Evolutionary conservation across 2,329 filamentous ascomycete species (phyloP), one percentile per base, ranked within the genome.

Genomic region (Colletotrichum cereale): DNA sequence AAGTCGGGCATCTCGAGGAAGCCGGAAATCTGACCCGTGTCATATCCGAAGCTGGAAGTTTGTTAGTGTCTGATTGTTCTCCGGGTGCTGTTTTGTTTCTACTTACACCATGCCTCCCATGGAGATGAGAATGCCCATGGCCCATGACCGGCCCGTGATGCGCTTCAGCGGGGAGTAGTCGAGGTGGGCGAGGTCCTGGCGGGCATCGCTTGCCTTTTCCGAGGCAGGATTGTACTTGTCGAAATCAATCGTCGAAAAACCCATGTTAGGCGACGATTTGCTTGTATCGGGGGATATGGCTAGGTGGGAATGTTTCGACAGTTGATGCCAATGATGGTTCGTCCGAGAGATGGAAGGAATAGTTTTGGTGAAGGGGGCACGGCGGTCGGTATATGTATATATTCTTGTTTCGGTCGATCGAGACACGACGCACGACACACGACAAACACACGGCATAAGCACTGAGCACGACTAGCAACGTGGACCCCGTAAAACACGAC

Each of bases 1-100:
- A 90, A 90, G 76, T 90, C 85, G 21, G 82, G 78, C 87, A 89
- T 89, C 71, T 87, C 86, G 0, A 89, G 81, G 74, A 90, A 89
- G 6, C 88, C 88, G 3, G 82, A 86, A 55, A 87, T 87, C 73
- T 88, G 86, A 57, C 87, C 87, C 21, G 85, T 87, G 64, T 87
- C 85, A 68, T 86, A 86, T 11, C 84, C 82, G 60, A 84, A 82
- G 44, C 79, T 81, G 38, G 0, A n/a, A 1, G 16, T 3, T n/a
- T 44, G 62, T 74, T 40, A 77, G 71, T 12, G 26, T 16, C 24
- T 14, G 14, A 12, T 5, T 40, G 31, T 16, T n/a, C 6, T 3
- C 12, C 2, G 2, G 14, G 1, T 3, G 65, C 24, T 36, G n/a
- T 29, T 16, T 36, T 36, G 12, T n/a, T 3, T 29, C n/a, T 38